Base-by-base conservation (phyloP, 1,139 yeast species). In the Magnusiomyces sp. region DNA sequence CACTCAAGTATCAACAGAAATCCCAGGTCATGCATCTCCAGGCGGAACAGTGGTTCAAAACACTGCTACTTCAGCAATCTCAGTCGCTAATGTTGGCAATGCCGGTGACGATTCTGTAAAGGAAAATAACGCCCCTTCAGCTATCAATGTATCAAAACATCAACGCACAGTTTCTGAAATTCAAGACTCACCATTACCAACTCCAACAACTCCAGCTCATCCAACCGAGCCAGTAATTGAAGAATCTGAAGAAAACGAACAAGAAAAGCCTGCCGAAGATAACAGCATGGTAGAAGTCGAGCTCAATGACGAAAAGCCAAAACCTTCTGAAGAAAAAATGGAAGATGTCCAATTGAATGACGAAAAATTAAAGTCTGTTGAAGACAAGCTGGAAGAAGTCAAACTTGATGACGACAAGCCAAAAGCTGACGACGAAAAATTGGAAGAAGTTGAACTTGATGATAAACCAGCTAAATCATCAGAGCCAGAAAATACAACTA, bases 381-480 rank as follows among this genome's bases (percentile, higher is more conserved):
- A 57, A 60, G 59, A 46, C 56, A 56, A 31, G 59, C 34, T 16
- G 37, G 36, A 47, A 34, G 40, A 9, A 5, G 31, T 16, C 29
- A 7, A 38, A 11, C 34, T 20, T n/a, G 37, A 45, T 20, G 41
- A 41, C 13, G 47, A 46, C 38, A 40, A 31, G 34, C 51, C 55
- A 52, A 43, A 55, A 59, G 38, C 55, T 59, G 59, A 51, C 59
- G 56, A 57, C 60, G 59, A 46, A 56, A 56, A 31, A 59, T 34
- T 16, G 37, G 36, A 47, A 10, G 39, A 39, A 32, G 13, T 16
- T 13, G 58, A 59, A 56, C 44, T 14, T 50, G 58, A 46, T 42
- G 52, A 46, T 48, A 51, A 31, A 19, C 53, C 34, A 27, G 33
- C 27, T 16, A 31, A 33, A 32, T 43, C 34, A 34, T 34, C 23